Conservation (phyloP, 2,329 filamentous ascomycete species). For the Mollisia scopiformis region DNA sequence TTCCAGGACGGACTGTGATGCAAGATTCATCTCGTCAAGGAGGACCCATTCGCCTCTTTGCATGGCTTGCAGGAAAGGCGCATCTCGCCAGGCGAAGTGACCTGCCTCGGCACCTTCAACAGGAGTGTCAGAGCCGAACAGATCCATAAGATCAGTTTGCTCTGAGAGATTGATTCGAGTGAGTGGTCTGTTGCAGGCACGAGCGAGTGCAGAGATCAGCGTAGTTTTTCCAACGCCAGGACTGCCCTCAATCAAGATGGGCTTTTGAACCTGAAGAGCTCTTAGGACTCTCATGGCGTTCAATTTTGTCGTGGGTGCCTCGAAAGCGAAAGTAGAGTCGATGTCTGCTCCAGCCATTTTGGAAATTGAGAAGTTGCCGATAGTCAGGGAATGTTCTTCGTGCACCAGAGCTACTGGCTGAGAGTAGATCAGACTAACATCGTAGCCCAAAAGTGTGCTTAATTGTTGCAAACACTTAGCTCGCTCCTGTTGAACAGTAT, state of each 20-base stretch:
- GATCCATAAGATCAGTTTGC: slow-evolving; percentile 95
- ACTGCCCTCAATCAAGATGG: slow-evolving; percentile 92
- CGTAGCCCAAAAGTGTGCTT: slow-evolving; percentile 62
- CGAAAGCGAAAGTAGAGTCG: slow-evolving; percentile 73
- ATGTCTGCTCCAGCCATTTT: slow-evolving; percentile 51
- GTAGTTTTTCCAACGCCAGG: slow-evolving; percentile 99
- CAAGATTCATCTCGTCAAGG: slow-evolving; percentile 97
- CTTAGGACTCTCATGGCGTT: slow-evolving; percentile 92
- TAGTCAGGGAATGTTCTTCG: slow-evolving; percentile 56
- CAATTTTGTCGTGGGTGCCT: slow-evolving; percentile 84
- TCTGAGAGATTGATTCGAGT: slow-evolving; percentile 97
- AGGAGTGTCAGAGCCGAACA: slow-evolving; percentile 96
- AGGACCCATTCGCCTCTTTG: slow-evolving; percentile 96
- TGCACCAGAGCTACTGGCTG: slow-evolving; percentile 61
- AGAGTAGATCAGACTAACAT: slow-evolving; percentile 69
- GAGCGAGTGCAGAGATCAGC: slow-evolving; percentile 82
- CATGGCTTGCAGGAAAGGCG: slow-evolving; percentile 95
- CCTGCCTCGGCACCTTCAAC: slow-evolving; percentile 91
- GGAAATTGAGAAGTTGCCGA: slow-evolving; percentile 76
- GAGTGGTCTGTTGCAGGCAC: slow-evolving; percentile 77
- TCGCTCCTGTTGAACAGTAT: slow-evolving; percentile 72
- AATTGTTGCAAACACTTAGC: slow-evolving; percentile 74
- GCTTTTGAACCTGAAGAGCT: slow-evolving; percentile 85
- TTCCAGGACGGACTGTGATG: slow-evolving; percentile 94
- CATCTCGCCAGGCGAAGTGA: slow-evolving; percentile 93